A percentile compares a stretch with the other conserved stretches of the same genome.
Conservation (phyloP, 352 stramenopile species). For the Elongisporangium undulatum region DNA sequence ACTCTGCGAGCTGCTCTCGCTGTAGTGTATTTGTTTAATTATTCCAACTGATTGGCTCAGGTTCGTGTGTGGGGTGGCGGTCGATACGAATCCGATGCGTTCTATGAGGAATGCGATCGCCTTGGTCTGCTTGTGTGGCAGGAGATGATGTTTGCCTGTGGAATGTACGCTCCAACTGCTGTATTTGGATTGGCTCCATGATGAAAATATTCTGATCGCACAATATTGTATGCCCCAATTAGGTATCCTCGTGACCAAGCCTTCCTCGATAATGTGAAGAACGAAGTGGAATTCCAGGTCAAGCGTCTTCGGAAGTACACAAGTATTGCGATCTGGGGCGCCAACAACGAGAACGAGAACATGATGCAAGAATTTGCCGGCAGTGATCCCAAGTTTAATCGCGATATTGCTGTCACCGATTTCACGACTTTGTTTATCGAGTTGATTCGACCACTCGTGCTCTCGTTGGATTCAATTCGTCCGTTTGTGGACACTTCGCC, state of each 20-base stretch:
- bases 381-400: constrained; percentile 48
- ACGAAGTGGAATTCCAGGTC: constrained; percentile 67
- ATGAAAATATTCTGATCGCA: neutral
- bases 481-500: constrained; percentile 86
- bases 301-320: constrained; percentile 65
- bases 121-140: constrained; percentile 88
- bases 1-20: neutral
- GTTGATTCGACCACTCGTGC: constrained; percentile 50
- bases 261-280: constrained; percentile 51
- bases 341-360: constrained; percentile 90
- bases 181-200: neutral
- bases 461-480: constrained; percentile 38
- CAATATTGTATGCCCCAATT: neutral
- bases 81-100: constrained; percentile 77
- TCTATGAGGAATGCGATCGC: constrained; percentile 79
- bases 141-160: constrained; percentile 90
- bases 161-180: constrained; percentile 37
- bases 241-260: constrained; percentile 49
- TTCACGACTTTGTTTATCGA: constrained; percentile 83
- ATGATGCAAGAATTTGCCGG: constrained; percentile 81
- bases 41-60: constrained; percentile 13
- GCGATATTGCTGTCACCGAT: constrained; percentile 71
- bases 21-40: constrained; percentile 1
- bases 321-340: constrained; percentile 86
- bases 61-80: constrained; percentile 87